Conservation (phyloP, 2,329 filamentous ascomycete species). For the Hypocrella siamensis region DNA sequence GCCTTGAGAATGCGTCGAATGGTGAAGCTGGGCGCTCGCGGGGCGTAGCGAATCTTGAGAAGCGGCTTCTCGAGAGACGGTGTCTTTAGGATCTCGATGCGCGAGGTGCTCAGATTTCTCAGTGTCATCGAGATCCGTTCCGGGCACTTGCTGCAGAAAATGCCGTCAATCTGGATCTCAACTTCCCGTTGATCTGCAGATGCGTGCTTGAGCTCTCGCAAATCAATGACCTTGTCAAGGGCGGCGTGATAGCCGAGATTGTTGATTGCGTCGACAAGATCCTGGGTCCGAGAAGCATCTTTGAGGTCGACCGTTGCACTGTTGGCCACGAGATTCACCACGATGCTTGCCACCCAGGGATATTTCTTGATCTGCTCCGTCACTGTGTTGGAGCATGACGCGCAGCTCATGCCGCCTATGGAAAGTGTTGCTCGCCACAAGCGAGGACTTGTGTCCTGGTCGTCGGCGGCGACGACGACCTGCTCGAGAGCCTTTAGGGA, state of each 20-base stretch:
- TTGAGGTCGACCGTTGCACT: constrained; percentile 46
- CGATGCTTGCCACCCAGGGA: constrained; percentile 40
- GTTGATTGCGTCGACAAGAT: constrained; percentile 33
- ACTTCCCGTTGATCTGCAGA: constrained; percentile 33
- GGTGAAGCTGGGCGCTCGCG: constrained; percentile 52
- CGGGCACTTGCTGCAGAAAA: constrained; percentile 62
- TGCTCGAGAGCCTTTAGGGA: too few species aligned
- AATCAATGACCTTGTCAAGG: constrained; percentile 32
- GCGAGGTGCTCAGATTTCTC: constrained; percentile 29
- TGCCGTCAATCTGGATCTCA: constrained; percentile 51
- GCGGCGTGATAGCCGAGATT: constrained; percentile 51
- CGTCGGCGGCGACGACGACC: constrained; percentile 9
- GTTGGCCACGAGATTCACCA: constrained; percentile 51
- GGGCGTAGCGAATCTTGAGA: constrained; percentile 54
- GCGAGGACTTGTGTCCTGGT: constrained; percentile 3
- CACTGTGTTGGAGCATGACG: constrained; percentile 49
- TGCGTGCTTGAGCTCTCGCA: constrained; percentile 24
- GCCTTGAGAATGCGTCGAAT: constrained; percentile 56
- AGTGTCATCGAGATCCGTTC: constrained; percentile 38
- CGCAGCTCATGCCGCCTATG: constrained; percentile 60
- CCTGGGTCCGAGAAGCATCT: constrained; percentile 14
- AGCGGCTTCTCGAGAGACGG: constrained; percentile 49
- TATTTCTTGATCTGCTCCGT: constrained; percentile 39
- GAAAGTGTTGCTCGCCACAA: constrained; percentile 37
- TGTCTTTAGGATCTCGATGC: constrained; percentile 35